These are phyloP conservation scores for Penicillium cataractarum DNA, from an alignment of 495 filamentous ascomycete genomes.

Conservation along the genomic window DNA sequence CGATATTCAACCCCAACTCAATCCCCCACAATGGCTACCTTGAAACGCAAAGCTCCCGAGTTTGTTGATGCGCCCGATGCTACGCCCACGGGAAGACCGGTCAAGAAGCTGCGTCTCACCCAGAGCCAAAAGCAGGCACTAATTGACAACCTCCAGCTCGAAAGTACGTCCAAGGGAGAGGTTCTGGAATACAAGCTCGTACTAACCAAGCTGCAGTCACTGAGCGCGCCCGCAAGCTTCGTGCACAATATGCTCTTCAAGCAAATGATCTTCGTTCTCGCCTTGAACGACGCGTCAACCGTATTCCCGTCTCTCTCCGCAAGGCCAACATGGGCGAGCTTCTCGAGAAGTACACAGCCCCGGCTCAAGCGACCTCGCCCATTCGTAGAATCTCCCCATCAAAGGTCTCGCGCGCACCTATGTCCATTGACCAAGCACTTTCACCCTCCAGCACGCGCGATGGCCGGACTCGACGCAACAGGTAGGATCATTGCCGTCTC, in stretches of 20 bases:
- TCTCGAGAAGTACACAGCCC: conserved; percentile 56
- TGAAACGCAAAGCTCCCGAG: conserved; percentile 65
- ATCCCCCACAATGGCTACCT: conserved; percentile 52
- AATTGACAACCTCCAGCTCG: conserved; percentile 89
- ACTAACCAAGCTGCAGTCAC: conserved; percentile 62
- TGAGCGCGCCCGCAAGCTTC: conserved; percentile 86
- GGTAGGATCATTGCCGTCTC: conserved; percentile 48
- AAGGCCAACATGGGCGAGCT: conserved; percentile 85
- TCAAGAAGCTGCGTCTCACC: conserved; percentile 67
- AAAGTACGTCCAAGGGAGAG: conserved; percentile 63
- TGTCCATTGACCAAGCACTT: conserved; percentile 36
- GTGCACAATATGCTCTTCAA: conserved; percentile 87
- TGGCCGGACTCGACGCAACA: conserved; percentile 60
- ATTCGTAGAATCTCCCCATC: conserved; percentile 35
- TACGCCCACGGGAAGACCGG: conserved; percentile 60
- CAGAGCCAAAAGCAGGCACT: conserved; percentile 83
- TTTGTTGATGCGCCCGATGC: conserved; percentile 34
- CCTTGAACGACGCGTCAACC: conserved; percentile 92
- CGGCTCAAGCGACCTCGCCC: conserved; percentile 32
- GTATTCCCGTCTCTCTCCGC: conserved; percentile 80
- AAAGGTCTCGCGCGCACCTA: conserved; percentile 36
- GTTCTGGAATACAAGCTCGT: neutral
- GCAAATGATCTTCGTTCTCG: conserved; percentile 81
- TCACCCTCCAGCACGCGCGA: conserved; percentile 33
- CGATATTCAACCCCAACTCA: conserved; percentile 1